Base-by-base conservation (phyloP, 805 yeast species). In the Starmerella gropengiesseri region DNA sequence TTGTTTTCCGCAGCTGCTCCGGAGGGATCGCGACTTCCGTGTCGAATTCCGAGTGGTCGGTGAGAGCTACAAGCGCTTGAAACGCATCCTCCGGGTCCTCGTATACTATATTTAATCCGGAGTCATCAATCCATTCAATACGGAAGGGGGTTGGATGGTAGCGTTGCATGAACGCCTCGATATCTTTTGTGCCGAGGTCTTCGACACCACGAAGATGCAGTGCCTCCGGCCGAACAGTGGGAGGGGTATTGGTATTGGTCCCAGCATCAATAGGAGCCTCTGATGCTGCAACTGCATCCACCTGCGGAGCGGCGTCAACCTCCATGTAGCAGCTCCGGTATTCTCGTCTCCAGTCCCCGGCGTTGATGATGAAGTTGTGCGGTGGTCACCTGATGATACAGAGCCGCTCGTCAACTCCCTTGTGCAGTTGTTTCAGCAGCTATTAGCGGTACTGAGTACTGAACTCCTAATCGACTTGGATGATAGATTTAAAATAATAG, bases 81-180 rank as follows among this genome's bases (percentile, higher is more conserved):
- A 52, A 53, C 2, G 73, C 65, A 11, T 61, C 66, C 27, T 64
- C 68, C 3, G 44, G 41, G 33, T 67, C 62, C 33, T 65, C 64
- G 55, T 77, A 78, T 5, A 68, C 72, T n/a, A 77, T 54, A 48
- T 74, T 75, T 28, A 78, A 67, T 2, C 74, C 64, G 16, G 71
- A 54, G 56, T 79, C 87, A 55, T 79, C 74, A 30, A 79, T 68
- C 87, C 87, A 79, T 53, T 78, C 75, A 21, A 78, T 58, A 31
- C 45, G 44, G 45, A 60, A 64, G 5, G 53, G 54, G 22, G 40
- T 49, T 40, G 61, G 61, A 47, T 71, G 48, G 52, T 69, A 68
- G 41, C 62, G 59, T 43, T 71, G 75, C n/a, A 78, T 58, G 53
- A 66, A 78, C 12, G 67, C 56, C 58, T 74, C 74, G 50, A 79